Evolutionary conservation across 805 yeast species (phyloP).

Genomic region (Sugiyamaella valdiviana): DNA sequence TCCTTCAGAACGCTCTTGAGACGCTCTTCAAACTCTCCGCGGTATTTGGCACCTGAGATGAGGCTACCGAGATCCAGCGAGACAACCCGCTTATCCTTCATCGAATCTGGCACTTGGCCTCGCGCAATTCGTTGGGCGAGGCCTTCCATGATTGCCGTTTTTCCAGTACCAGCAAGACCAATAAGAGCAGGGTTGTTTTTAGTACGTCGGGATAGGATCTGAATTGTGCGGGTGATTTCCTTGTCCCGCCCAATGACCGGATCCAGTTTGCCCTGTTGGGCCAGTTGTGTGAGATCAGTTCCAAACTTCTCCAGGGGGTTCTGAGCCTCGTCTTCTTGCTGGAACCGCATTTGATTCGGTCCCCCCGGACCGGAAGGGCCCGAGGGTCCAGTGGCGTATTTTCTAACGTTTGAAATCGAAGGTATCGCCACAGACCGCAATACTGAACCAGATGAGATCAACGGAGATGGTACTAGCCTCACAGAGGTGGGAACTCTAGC

Average conservation of each 20-base stretch:
- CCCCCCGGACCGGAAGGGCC: slow-evolving; percentile 10
- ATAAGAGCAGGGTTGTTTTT: slow-evolving; percentile 93
- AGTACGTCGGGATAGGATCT: slow-evolving; percentile 84
- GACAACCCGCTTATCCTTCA: slow-evolving; percentile 78
- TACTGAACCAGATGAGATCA: not conserved
- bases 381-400: not conserved
- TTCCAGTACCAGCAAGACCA: slow-evolving; percentile 98
- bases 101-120: slow-evolving; percentile 90
- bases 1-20: slow-evolving; percentile 75
- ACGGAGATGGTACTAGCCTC: not conserved
- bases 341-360: slow-evolving; percentile 14
- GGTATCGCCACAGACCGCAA: not conserved
- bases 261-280: slow-evolving; percentile 83
- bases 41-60: slow-evolving; percentile 89
- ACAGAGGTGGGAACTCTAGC: not conserved
- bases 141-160: slow-evolving; percentile 95
- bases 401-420: not conserved
- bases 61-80: slow-evolving; percentile 83
- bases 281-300: slow-evolving; percentile 76
- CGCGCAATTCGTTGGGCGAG: slow-evolving; percentile 86
- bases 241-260: slow-evolving; percentile 98
- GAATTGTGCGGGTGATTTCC: slow-evolving; percentile 88
- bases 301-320: slow-evolving; percentile 85
- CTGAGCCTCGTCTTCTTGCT: slow-evolving; percentile 24
- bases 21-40: slow-evolving; percentile 95